Conservation (phyloP, 768 basidiomycete genomes). For the Chlorophyllum brunneum region DNA sequence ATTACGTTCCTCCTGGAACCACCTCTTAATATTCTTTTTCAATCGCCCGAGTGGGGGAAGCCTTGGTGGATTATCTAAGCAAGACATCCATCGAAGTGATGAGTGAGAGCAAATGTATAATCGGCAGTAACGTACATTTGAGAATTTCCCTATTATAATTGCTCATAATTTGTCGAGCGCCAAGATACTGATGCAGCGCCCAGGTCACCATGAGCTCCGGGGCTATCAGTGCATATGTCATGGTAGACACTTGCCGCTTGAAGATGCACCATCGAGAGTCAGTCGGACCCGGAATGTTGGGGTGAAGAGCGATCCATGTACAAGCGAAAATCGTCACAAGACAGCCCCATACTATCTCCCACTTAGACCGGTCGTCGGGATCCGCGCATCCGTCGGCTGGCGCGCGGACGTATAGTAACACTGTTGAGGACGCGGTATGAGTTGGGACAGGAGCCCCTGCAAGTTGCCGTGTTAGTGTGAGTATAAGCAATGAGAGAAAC, state of each 20-base stretch:
- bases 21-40: not conserved
- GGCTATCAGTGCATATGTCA: not conserved
- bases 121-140: not conserved
- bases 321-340: slow-evolving; percentile 10
- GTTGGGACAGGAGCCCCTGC: not conserved
- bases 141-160: not conserved
- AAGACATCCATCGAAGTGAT: not conserved
- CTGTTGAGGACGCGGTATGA: not conserved
- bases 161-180: slow-evolving; percentile 3
- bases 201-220: slow-evolving; percentile 10
- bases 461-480: not conserved
- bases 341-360: slow-evolving; percentile 12
- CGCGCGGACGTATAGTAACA: not conserved
- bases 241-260: not conserved
- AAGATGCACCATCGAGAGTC: slow-evolving; percentile 1
- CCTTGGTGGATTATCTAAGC: not conserved
- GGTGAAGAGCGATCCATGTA: slow-evolving; percentile 14
- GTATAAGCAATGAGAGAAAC: not conserved
- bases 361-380: not conserved
- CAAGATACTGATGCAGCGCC: slow-evolving; percentile 10
- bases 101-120: not conserved
- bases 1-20: not conserved
- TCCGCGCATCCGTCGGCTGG: not conserved
- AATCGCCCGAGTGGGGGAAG: not conserved
- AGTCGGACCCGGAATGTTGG: slow-evolving; percentile 6